Evolutionary conservation across 1,284 basidiomycete species (phyloP).

Genomic region (Polyporus tsugae): DNA sequence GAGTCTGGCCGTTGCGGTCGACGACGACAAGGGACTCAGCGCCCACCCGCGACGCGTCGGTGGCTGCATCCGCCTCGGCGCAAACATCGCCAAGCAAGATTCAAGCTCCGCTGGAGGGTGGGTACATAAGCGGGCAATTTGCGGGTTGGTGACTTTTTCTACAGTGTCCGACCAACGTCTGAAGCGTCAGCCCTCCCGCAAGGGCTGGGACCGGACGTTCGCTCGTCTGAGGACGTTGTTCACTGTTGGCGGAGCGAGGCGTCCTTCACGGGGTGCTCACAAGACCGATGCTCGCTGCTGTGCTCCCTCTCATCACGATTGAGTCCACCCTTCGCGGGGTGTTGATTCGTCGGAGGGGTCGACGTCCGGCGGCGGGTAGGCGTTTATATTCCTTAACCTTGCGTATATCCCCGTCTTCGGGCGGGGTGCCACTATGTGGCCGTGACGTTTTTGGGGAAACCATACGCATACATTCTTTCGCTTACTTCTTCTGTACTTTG

Average conservation of each 20-base stretch:
- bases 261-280: constrained; percentile 67
- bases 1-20: not conserved
- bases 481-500: constrained; percentile 3
- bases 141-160: constrained; percentile 23
- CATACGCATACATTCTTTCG: constrained; percentile 68
- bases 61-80: constrained; percentile 33
- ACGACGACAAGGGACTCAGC: no score
- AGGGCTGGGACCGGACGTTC: constrained; percentile 40
- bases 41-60: constrained; percentile 37
- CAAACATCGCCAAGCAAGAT: constrained; percentile 33
- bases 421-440: constrained; percentile 73
- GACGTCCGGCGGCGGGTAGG: constrained; percentile 48
- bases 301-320: constrained; percentile 44
- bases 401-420: constrained; percentile 56
- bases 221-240: constrained; percentile 54
- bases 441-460: constrained; percentile 80
- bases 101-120: constrained; percentile 38
- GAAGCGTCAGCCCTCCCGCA: constrained; percentile 46
- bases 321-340: constrained; percentile 52
- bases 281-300: constrained; percentile 58
- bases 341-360: constrained; percentile 60
- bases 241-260: constrained; percentile 79
- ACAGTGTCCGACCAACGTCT: constrained; percentile 49
- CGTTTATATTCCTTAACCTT: constrained; percentile 83
- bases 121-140: constrained; percentile 39